These are phyloP conservation scores for Sicyos baderoa DNA, from an alignment of 306 rosid genomes.

Conservation along the genomic window DNA sequence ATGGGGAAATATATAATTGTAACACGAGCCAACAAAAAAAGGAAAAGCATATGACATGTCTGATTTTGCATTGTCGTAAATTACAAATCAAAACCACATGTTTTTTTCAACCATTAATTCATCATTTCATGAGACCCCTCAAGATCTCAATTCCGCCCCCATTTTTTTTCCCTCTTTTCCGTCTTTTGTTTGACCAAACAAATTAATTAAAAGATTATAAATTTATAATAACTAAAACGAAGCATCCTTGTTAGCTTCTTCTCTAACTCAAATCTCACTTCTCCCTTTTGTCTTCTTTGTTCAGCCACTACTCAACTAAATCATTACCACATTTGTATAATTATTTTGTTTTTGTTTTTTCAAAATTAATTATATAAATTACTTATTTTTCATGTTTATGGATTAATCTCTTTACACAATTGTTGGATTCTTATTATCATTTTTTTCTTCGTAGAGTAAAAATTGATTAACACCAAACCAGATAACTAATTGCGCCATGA, in stretches of 20 bases:
- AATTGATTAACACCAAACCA: too few species aligned
- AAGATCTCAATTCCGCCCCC: background rate
- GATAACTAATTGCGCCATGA: too few species aligned
- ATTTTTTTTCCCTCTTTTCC: background rate
- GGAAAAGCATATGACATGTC: background rate
- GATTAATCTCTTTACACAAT: too few species aligned
- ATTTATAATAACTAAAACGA: background rate
- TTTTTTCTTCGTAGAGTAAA: too few species aligned
- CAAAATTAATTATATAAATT: too few species aligned
- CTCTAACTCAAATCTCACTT: background rate
- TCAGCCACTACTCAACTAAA: background rate
- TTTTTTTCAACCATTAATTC: background rate
- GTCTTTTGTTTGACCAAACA: background rate
- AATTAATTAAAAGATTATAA: background rate
- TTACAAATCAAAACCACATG: background rate
- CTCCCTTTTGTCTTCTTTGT: background rate
- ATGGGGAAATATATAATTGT: too few species aligned
- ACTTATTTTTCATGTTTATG: too few species aligned
- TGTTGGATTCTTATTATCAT: too few species aligned
- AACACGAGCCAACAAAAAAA: background rate
- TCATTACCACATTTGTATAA: too few species aligned
- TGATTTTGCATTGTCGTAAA: background rate
- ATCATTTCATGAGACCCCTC: background rate
- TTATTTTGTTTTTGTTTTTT: too few species aligned
- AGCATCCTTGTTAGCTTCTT: slow-evolving; percentile 10